A percentile compares a stretch with the other conserved stretches of the same genome.
These are phyloP conservation scores for Phaeomoniella chlamydospora DNA, from an alignment of 2,329 filamentous ascomycete species.

Conservation along the genomic window DNA sequence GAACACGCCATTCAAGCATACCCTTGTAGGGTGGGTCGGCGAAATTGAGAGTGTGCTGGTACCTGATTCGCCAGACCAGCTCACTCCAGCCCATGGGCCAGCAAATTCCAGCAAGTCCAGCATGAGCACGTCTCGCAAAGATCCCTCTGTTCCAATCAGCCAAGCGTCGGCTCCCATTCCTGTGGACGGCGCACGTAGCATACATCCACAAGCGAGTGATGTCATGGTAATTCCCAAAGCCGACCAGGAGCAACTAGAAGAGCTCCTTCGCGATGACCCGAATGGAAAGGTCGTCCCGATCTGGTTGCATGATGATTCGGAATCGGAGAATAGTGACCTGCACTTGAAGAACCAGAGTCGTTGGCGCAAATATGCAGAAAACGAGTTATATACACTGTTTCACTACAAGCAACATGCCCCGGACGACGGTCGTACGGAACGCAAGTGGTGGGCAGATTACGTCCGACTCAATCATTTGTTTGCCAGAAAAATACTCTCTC, in stretches of 20 bases:
- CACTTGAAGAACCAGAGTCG: slow-evolving; percentile 66
- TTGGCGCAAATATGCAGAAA: slow-evolving; percentile 83
- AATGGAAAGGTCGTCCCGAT: slow-evolving; percentile 72
- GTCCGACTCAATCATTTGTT: slow-evolving; percentile 87
- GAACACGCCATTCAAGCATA: slow-evolving; percentile 77
- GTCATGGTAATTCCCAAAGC: slow-evolving; percentile 56
- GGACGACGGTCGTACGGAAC: slow-evolving; percentile 67
- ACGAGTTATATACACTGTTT: slow-evolving; percentile 81
- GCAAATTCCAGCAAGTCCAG: background rate
- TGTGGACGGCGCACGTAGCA: slow-evolving; percentile 45
- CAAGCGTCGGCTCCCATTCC: slow-evolving; percentile 69
- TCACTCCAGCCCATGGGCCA: background rate
- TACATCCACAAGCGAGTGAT: slow-evolving; percentile 47
- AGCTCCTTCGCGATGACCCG: slow-evolving; percentile 56
- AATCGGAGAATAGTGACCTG: slow-evolving; percentile 53
- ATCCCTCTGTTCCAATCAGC: slow-evolving; percentile 38
- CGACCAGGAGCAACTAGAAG: slow-evolving; percentile 60
- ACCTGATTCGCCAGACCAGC: slow-evolving; percentile 15
- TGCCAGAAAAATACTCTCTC: slow-evolving; percentile 72
- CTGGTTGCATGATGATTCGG: slow-evolving; percentile 70
- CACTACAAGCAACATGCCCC: slow-evolving; percentile 95
- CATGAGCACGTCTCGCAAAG: slow-evolving; percentile 12
- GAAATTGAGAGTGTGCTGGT: slow-evolving; percentile 51
- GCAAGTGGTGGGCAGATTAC: slow-evolving; percentile 82
- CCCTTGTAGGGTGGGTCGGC: slow-evolving; percentile 86